A percentile compares a stretch with the other conserved stretches of the same genome.
phyloP scores from a whole-genome alignment of 306 rosid genomes.

The Prunus mira region DNA sequence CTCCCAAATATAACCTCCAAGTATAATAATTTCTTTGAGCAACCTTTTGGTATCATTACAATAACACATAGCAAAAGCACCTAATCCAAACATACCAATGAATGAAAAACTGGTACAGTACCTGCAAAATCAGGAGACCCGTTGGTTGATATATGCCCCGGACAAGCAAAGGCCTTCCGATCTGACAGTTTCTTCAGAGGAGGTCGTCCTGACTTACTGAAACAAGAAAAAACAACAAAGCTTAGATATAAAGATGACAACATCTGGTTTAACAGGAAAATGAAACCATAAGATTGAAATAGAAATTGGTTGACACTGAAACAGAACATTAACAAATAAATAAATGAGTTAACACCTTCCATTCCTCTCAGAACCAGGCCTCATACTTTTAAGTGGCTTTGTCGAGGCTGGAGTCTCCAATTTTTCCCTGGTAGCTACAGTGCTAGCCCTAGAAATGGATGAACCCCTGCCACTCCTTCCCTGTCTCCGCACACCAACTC shows the following conservation, averaged over 20 bases:
- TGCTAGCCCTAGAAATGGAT: slow-evolving; percentile 46
- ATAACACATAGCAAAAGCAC: neutral
- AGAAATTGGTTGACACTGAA: neutral
- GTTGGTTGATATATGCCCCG: slow-evolving; percentile 44
- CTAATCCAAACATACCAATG: neutral
- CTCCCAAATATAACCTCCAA: neutral
- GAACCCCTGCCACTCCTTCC: slow-evolving; percentile 62
- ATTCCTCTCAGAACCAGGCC: slow-evolving; percentile 58
- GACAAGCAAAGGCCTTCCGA: slow-evolving; percentile 56
- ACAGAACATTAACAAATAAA: neutral
- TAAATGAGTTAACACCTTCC: slow-evolving; percentile 49
- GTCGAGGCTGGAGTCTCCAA: slow-evolving; percentile 45
- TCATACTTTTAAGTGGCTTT: slow-evolving; percentile 51
- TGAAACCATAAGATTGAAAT: neutral
- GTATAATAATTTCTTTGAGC: neutral
- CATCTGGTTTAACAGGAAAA: neutral
- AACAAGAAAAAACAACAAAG: slow-evolving; percentile 23
- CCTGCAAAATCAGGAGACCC: slow-evolving; percentile 61
- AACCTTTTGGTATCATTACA: neutral
- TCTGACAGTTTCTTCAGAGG: slow-evolving; percentile 66
- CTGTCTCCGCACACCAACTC: slow-evolving; percentile 54
- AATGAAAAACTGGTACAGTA: slow-evolving; percentile 21
- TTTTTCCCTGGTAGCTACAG: slow-evolving; percentile 53
- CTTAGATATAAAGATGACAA: slow-evolving; percentile 1
- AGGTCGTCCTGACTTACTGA: slow-evolving; percentile 80